Base-by-base conservation (phyloP, 2,329 filamentous ascomycete genomes). In the Paecilomyces fulvus region DNA sequence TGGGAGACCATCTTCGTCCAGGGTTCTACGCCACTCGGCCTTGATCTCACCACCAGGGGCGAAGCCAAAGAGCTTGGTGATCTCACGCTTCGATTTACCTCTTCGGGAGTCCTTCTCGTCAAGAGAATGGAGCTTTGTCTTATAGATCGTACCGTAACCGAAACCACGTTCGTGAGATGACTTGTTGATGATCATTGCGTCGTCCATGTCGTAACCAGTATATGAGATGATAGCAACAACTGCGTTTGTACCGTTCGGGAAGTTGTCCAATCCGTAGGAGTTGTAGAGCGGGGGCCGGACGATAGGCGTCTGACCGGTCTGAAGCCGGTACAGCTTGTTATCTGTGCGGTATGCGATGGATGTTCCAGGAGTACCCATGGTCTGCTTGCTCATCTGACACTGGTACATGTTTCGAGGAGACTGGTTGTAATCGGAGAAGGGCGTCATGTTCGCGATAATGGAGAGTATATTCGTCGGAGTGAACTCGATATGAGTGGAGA, bases 191-290 rank as follows among this genome's bases (percentile, higher is more conserved):
- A 99, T 97, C 92, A 97, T 97, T 70, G 94, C 94, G 76, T 99
- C 94, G 80, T 99, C 94, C 94, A 99, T 99, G 80, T 99, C 94
- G 76, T 97, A 99, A 53, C 92, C 94, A 1, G 92, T 97, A 73
- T 99, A 99, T 0, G 92, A 96, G 61, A 99, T 96, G 72, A 99
- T 95, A 58, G 94, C 94, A 57, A 99, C 94, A 43, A 97, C 86
- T 8, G 91, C 90, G 67, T 99, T 99, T 67, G 85, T 92, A 28
- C 94, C 94, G 70, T 97, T 96, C 55, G 94, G 94, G 73, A 96
- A 99, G 74, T 97, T 97, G 77, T 99, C 94, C 59, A 97, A 86
- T 20, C 92, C 94, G 68, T 99, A 99, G 20, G 90, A 87, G 67
- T 96, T 97, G 76, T 99, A 92, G 49, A 97, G 81, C 30, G 92